Percentiles rank a stretch among this genome's conserved stretches.
These are phyloP conservation scores for Zygosaccharomyces pseudobailii DNA, from an alignment of 1,139 yeast species.

Conservation along the genomic window DNA sequence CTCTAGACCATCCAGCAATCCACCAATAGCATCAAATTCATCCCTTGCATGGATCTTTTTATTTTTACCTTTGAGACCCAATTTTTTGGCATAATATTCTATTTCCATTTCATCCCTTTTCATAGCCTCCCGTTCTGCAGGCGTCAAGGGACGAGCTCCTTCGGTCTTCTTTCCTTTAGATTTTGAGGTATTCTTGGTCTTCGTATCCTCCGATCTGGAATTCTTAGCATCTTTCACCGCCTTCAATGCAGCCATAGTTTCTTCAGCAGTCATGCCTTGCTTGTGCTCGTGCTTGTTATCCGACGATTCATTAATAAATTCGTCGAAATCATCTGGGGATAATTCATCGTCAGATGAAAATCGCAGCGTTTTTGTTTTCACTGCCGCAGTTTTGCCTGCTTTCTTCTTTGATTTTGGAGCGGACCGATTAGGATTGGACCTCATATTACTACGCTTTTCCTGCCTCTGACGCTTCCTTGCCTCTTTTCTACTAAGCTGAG, in stretches of 20 bases:
- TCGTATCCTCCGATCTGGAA: slow-evolving; percentile 1
- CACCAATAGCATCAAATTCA: slow-evolving; percentile 69
- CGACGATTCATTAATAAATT: slow-evolving; percentile 37
- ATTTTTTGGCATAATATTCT: slow-evolving; percentile 74
- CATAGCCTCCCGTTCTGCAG: slow-evolving; percentile 43
- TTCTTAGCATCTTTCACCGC: slow-evolving; percentile 36
- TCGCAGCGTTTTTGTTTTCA: slow-evolving; percentile 16
- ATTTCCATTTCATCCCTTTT: slow-evolving; percentile 72
- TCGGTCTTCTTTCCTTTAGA: slow-evolving; percentile 7
- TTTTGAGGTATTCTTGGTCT: slow-evolving; percentile 1
- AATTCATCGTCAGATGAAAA: slow-evolving; percentile 44
- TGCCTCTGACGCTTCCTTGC: slow-evolving; percentile 30
- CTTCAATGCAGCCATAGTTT: slow-evolving; percentile 44
- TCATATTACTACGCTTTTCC: slow-evolving; percentile 22
- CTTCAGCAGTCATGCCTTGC: slow-evolving; percentile 28
- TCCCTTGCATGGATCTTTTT: slow-evolving; percentile 43
- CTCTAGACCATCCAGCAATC: slow-evolving; percentile 73
- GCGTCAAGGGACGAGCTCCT: slow-evolving; percentile 27
- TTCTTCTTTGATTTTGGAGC: neutral
- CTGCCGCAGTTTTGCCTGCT: neutral
- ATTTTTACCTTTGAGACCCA: slow-evolving; percentile 61
- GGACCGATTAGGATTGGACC: neutral
- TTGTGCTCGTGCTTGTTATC: slow-evolving; percentile 32
- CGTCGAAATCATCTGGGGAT: slow-evolving; percentile 45
- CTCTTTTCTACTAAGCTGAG: slow-evolving; percentile 30